Evolutionary conservation across 495 filamentous ascomycete genomes (phyloP), one percentile per base, ranked within the genome.

Genomic region (Patellaria atrata): DNA sequence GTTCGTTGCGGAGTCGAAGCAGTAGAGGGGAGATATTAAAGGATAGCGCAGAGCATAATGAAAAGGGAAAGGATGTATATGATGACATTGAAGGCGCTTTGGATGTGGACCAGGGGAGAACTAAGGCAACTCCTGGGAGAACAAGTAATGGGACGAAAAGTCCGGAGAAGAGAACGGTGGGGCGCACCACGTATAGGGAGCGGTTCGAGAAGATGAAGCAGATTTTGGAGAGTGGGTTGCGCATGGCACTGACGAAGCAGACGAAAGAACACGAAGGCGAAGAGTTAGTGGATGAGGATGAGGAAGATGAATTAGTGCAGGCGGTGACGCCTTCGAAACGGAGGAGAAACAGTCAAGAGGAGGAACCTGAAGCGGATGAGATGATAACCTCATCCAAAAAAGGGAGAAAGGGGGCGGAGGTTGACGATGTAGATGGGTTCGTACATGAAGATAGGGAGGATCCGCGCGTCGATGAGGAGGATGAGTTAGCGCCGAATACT

Each of bases 11-110:
- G n/a, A n/a, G n/a, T n/a, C n/a, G n/a, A n/a, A n/a, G n/a, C n/a
- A n/a, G n/a, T n/a, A n/a, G n/a, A n/a, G n/a, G n/a, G n/a, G n/a
- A n/a, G n/a, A n/a, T n/a, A n/a, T n/a, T n/a, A n/a, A n/a, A n/a
- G n/a, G n/a, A n/a, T n/a, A n/a, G n/a, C n/a, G n/a, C n/a, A n/a
- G n/a, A n/a, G n/a, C n/a, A n/a, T n/a, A 11, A 9, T 4, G 22
- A 13, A 26, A 30, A 43, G 12, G 44, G 44, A 13, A 30, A 40
- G 33, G 48, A 51, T 28, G 24, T 48, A 18, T 52, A 48, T 28
- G 45, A 52, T 25, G 45, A 52, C 20, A 43, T 52, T 16, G 48
- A 52, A 11, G 45, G 48, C 9, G 48, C 45, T 13, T 15, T 45
- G 2, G 25, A 22, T 5, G 31, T 6, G 22, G 21, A 32, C 27